These are phyloP conservation scores for Fomitopsis betulina DNA, from an alignment of 1,284 basidiomycete genomes.

Conservation along the genomic window DNA sequence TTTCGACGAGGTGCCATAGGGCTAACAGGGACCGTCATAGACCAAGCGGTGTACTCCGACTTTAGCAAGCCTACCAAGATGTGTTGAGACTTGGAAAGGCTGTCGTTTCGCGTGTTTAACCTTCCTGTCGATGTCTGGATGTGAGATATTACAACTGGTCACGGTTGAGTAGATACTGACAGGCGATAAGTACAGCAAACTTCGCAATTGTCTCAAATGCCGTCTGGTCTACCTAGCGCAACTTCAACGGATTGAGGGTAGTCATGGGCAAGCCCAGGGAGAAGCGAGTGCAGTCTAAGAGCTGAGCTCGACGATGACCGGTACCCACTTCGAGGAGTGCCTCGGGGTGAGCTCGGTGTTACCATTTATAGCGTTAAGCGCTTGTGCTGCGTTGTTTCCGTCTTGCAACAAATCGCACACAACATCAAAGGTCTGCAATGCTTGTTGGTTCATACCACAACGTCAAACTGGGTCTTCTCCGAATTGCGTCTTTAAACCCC, in stretches of 20 bases:
- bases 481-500: neutral
- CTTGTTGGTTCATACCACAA: neutral
- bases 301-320: too few relatives aligned
- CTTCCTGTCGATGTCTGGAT: too few relatives aligned
- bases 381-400: neutral
- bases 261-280: too few relatives aligned
- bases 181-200: too few relatives aligned
- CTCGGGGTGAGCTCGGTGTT: neutral
- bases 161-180: too few relatives aligned
- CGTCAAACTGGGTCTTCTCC: neutral
- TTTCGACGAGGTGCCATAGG: slow-evolving; percentile 30
- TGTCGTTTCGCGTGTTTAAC: neutral
- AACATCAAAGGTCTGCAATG: too few relatives aligned
- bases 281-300: too few relatives aligned
- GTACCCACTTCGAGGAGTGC: neutral
- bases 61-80: neutral
- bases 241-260: too few relatives aligned
- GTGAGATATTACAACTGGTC: too few relatives aligned
- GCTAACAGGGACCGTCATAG: neutral
- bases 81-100: neutral
- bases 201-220: too few relatives aligned
- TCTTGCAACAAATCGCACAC: neutral
- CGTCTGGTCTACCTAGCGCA: too few relatives aligned
- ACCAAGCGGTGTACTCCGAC: neutral
- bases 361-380: neutral